Evolutionary conservation across 73 alveolate genomes (phyloP), one percentile per base, ranked within the genome.

Genomic region (Effrenium voratum): DNA sequence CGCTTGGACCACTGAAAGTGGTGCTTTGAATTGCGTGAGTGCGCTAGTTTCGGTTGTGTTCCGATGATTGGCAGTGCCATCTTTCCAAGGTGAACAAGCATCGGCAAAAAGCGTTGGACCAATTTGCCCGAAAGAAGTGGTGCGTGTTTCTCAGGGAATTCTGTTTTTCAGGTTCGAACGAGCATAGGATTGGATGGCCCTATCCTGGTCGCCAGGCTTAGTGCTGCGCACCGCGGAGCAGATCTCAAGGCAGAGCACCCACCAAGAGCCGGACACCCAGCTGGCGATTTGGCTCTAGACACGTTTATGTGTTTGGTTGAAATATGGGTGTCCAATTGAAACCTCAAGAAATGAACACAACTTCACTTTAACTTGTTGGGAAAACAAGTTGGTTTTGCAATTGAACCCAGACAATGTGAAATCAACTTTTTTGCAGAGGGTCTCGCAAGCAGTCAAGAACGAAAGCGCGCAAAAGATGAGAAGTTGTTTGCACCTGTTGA

Each of bases 161-260:
- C 8, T 8, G 8, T 19, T 52, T 52, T 19, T 52, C 63, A 12
- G 8, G 63, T 52, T 12, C 19, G 8, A 8, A 12, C 19, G 8
- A 19, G 26, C 50, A 2, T 13, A 36, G 36, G 26, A 24, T 28
- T 24, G 2, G 28, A 5, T 77, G 88, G 28, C 15, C 41, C 19
- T 22, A 22, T 13, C 15, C 60, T 1, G 15, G n/a, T 30, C 40
- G 3, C 32, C 77, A 86, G 94, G 95, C 70, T 60, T 73, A 26
- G 26, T 87, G 85, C 73, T 87, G 70, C 60, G 95, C 13, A 26
- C 85, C 32, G 68, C 85, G 16, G 95, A 87, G 77, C 95, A 87
- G 95, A 40, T 87, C 38, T n/a, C 83, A 40, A 46, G 95, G 24
- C 95, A 87, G 72, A 43, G 72, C 34, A 87, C 85, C 5, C 85